Base-by-base conservation (phyloP, 2,329 filamentous ascomycete genomes). In the Penicillium crustosum region DNA sequence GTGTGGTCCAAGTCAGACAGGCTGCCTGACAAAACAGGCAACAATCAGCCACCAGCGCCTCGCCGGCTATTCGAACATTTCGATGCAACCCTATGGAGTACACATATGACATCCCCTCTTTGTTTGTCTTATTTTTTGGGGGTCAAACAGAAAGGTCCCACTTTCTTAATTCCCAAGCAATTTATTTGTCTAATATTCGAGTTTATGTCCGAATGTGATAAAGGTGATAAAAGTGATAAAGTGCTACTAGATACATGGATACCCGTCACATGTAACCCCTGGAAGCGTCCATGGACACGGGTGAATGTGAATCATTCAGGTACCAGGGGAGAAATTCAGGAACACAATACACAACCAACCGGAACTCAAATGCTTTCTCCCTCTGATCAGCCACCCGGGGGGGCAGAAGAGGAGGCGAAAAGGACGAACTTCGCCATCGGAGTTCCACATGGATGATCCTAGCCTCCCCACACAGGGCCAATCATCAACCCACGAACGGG, bases 371-470 rank as follows among this genome's bases (percentile, higher is more conserved):
- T 21, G 12, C 50, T 44, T 17, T 51, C 36, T 15, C 25, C n/a
- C 13, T 33, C 31, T 48, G 39, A 39, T 41, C 42, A 52, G 27
- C 41, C 36, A 43, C 44, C n/a, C 21, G 29, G 33, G 44, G 51
- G 42, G 33, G 42, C 31, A 53, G 31, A 52, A 33, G 36, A 19
- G 45, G 42, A 19, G 15, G 15, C 17, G 31, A 47, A 47, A 45
- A 36, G 31, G 7, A 44, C 10, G 10, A 39, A 53, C 13, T 48
- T 53, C 35, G 36, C 19, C 49, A 36, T 57, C 49, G 55, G 42
- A 52, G 47, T 38, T 42, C 55, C 55, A 57, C 55, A 53, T 57
- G 42, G 49, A 29, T 47, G 43, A 53, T 57, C 55, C 19, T n/a
- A 47, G 39, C 27, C 35, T 33, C 52, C 35, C 49, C 49, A 56